These are phyloP conservation scores for Trichoderma orchidacearum DNA, from an alignment of 495 filamentous ascomycete species.

Conservation along the genomic window DNA sequence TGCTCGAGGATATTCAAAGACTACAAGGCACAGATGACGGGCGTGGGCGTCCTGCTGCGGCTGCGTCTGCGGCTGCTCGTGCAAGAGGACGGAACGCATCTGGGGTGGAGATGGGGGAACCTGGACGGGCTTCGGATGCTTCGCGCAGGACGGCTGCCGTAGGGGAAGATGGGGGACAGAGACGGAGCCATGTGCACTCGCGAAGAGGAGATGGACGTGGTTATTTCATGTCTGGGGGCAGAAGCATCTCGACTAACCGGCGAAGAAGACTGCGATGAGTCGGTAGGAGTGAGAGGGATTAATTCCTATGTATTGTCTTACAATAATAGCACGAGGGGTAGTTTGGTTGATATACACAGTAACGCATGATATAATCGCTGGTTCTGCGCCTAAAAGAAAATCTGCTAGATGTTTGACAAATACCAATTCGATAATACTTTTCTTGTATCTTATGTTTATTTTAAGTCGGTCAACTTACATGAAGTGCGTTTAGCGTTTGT, in stretches of 20 bases:
- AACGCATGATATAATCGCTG: too few relatives aligned
- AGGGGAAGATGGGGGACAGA: not conserved
- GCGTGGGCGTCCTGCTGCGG: not conserved
- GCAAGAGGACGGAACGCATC: not conserved
- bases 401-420: too few relatives aligned
- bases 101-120: not conserved
- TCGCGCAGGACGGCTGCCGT: not conserved
- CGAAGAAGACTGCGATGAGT: not conserved
- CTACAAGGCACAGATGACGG: not conserved
- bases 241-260: not conserved
- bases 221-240: not conserved
- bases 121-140: not conserved
- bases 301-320: too few relatives aligned
- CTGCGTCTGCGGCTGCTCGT: not conserved
- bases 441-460: too few relatives aligned
- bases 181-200: not conserved
- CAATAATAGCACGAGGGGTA: too few relatives aligned
- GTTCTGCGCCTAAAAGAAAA: too few relatives aligned
- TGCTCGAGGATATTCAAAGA: not conserved
- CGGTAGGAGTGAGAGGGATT: not conserved
- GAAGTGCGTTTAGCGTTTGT: too few relatives aligned
- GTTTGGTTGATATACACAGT: too few relatives aligned
- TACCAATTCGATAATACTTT: too few relatives aligned
- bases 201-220: not conserved
- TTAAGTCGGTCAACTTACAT: too few relatives aligned